A percentile compares a stretch with the other conserved stretches of the same genome.
Evolutionary conservation across 257 asterid genomes (phyloP).

Genomic region (Euphrasia confusa): DNA sequence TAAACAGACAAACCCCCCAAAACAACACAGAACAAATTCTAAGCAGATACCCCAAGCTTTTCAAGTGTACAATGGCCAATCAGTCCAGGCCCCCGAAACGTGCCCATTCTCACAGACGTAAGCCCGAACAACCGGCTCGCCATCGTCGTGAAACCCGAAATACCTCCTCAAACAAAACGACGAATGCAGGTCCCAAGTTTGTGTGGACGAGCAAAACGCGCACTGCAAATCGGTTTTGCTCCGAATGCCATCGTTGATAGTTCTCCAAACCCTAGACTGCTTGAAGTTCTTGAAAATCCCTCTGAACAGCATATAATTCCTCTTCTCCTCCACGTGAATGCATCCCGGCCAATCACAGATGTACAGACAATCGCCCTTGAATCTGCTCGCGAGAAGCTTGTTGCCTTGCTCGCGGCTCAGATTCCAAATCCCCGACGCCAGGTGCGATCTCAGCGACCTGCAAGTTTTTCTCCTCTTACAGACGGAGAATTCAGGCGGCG

Average conservation of each 20-base stretch:
- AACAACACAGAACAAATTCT: no score
- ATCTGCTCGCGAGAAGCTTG: slow-evolving; percentile 72
- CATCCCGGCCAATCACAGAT: slow-evolving; percentile 95
- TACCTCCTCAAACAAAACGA: slow-evolving; percentile 79
- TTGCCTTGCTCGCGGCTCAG: slow-evolving; percentile 88
- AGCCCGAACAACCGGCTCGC: slow-evolving; percentile 90
- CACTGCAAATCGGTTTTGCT: slow-evolving; percentile 53
- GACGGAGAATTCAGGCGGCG: slow-evolving; percentile 23
- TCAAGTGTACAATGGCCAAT: slow-evolving; percentile 77
- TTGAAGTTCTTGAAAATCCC: slow-evolving; percentile 86
- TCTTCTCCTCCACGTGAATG: slow-evolving; percentile 74
- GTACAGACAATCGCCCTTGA: slow-evolving; percentile 74
- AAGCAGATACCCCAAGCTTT: slow-evolving; percentile 15
- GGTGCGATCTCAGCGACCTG: slow-evolving; percentile 50
- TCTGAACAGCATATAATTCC: slow-evolving; percentile 81
- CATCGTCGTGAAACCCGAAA: slow-evolving; percentile 82
- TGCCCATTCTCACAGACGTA: slow-evolving; percentile 92
- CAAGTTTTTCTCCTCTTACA: slow-evolving; percentile 43
- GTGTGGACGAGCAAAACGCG: slow-evolving; percentile 56
- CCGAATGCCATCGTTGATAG: slow-evolving; percentile 73
- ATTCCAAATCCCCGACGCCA: slow-evolving; percentile 69
- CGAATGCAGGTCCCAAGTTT: slow-evolving; percentile 85
- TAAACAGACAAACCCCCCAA: not conserved
- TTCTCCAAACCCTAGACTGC: slow-evolving; percentile 92
- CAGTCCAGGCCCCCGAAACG: slow-evolving; percentile 97